phyloP scores from a whole-genome alignment of 2,329 filamentous ascomycete species.

The Hirsutella minnesotensis region DNA sequence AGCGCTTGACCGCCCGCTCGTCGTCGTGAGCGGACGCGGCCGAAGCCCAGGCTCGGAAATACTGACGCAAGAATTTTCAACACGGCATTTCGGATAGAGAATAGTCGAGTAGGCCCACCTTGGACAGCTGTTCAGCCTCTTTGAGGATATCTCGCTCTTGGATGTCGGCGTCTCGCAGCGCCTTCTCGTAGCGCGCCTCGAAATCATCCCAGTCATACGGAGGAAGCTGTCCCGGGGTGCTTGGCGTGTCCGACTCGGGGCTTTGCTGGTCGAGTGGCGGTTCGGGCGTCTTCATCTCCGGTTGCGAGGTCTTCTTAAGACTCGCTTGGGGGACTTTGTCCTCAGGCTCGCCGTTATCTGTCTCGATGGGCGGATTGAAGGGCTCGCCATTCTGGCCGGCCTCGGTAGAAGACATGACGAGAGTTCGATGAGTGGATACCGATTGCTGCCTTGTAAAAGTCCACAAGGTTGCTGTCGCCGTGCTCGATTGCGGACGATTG shows the following conservation, averaged over 20 bases:
- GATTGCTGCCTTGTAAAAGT: too few species aligned
- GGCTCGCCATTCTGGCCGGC: slow-evolving; percentile 4
- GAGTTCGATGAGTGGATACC: background rate
- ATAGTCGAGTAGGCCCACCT: too few species aligned
- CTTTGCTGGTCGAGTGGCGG: slow-evolving; percentile 20
- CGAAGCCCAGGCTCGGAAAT: slow-evolving; percentile 69
- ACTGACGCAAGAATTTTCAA: slow-evolving; percentile 32
- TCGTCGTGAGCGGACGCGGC: slow-evolving; percentile 63
- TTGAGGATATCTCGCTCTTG: slow-evolving; percentile 54
- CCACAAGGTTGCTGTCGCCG: too few species aligned
- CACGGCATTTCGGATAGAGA: too few species aligned
- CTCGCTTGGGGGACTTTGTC: slow-evolving; percentile 12
- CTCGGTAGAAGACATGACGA: slow-evolving; percentile 7
- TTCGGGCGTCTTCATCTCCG: slow-evolving; percentile 24
- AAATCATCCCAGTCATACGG: slow-evolving; percentile 71
- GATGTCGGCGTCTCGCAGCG: slow-evolving; percentile 48
- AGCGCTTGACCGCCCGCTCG: slow-evolving; percentile 63
- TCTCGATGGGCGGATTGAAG: slow-evolving; percentile 3
- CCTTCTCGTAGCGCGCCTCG: slow-evolving; percentile 53
- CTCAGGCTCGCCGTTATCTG: slow-evolving; percentile 3
- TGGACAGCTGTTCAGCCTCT: slow-evolving; percentile 56
- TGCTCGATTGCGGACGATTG: too few species aligned
- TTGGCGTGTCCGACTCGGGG: slow-evolving; percentile 25
- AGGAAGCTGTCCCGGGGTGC: slow-evolving; percentile 39
- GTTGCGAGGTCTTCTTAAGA: slow-evolving; percentile 8